Percentiles rank a stretch among this genome's conserved stretches.
phyloP scores from a whole-genome alignment of 2,329 filamentous ascomycete genomes.

The Elsinoe necatrix region DNA sequence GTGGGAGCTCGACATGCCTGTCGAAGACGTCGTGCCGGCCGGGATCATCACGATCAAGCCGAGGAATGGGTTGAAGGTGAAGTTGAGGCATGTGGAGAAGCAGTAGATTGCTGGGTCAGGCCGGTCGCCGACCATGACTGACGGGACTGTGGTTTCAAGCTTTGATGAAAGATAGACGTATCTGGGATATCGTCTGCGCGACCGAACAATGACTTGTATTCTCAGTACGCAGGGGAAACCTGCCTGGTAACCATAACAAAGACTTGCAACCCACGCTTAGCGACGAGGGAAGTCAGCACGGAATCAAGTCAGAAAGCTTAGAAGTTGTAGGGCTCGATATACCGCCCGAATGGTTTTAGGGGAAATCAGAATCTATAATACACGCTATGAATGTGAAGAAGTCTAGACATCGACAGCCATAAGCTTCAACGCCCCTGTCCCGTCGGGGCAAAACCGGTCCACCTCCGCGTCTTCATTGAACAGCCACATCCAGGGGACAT shows the following conservation, averaged over 20 bases:
- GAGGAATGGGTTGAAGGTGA: conserved; percentile 5
- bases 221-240: too few relatives aligned
- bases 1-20: conserved; percentile 16
- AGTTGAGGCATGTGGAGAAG: not conserved
- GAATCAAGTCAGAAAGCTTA: too few relatives aligned
- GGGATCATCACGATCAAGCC: conserved; percentile 14
- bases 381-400: not conserved
- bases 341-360: too few relatives aligned
- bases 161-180: too few relatives aligned
- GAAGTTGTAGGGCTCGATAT: too few relatives aligned
- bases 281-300: too few relatives aligned
- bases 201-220: too few relatives aligned
- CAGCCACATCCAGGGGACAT: conserved; percentile 10
- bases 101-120: not conserved
- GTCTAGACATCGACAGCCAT: not conserved
- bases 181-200: too few relatives aligned
- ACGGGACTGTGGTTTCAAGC: too few relatives aligned
- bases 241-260: too few relatives aligned
- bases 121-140: too few relatives aligned
- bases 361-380: not conserved
- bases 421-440: conserved; percentile 4
- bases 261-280: too few relatives aligned
- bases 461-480: not conserved
- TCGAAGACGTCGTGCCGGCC: conserved; percentile 15
- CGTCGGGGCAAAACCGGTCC: not conserved